A percentile compares a stretch with the other conserved stretches of the same genome.
Evolutionary conservation across 345 rosid species (phyloP).

Genomic region (Eucalyptus urophylla): DNA sequence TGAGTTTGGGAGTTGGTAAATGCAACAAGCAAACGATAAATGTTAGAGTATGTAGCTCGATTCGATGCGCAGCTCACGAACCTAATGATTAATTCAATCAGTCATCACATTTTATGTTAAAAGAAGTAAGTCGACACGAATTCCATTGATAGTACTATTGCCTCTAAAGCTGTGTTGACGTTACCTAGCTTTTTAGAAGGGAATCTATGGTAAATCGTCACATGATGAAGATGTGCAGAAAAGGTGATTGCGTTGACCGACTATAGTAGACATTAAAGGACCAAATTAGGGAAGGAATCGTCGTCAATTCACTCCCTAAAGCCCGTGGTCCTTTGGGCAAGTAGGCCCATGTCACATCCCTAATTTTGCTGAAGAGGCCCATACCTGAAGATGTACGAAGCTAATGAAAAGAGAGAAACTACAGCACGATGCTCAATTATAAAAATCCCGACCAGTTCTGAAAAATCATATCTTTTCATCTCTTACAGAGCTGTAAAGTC

Average conservation of each 20-base stretch:
- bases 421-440: not conserved
- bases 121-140: rapidly evolving
- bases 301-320: not conserved
- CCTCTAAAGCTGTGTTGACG: not conserved
- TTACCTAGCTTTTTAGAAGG: not conserved
- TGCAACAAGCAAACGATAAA: not conserved
- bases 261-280: not conserved
- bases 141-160: not conserved
- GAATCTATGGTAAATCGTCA: not conserved
- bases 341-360: not conserved
- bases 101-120: not conserved
- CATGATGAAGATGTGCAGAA: not conserved
- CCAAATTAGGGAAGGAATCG: not conserved
- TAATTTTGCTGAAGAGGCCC: not conserved
- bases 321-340: not conserved
- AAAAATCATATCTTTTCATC: not conserved
- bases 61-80: rapidly evolving
- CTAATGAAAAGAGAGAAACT: not conserved
- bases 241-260: not conserved
- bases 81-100: rapidly evolving
- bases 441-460: not conserved
- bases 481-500: not conserved
- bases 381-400: not conserved
- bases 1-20: not conserved
- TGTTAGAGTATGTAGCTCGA: rapidly evolving